Percentiles rank a stretch among this genome's conserved stretches.
These are phyloP conservation scores for Leccinum fallax DNA, from an alignment of 1,284 basidiomycete species.

Conservation along the genomic window DNA sequence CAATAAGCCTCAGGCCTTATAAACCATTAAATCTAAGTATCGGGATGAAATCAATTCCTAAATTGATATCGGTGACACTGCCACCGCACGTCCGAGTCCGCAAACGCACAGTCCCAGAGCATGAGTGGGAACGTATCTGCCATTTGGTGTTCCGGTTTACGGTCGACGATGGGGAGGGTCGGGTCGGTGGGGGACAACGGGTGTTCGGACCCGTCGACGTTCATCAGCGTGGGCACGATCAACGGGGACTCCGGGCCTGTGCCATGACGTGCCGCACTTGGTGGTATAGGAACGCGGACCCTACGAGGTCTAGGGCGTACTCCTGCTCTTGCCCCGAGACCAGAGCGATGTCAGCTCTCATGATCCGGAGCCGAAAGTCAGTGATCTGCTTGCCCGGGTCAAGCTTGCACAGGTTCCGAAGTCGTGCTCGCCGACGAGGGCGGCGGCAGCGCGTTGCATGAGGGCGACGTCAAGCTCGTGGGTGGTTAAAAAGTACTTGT, in stretches of 20 bases:
- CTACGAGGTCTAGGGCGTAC: conserved; percentile 86
- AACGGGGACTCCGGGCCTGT: conserved; percentile 75
- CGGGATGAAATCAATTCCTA: no score
- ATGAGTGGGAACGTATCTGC: conserved; percentile 89
- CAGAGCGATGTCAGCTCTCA: conserved; percentile 61
- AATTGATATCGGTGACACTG: conserved; percentile 30
- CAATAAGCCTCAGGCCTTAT: no score
- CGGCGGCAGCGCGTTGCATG: conserved; percentile 79
- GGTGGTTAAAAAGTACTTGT: conserved; percentile 94
- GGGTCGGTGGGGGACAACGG: conserved; percentile 29
- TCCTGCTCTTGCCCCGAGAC: conserved; percentile 30
- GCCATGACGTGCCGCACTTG: conserved; percentile 98
- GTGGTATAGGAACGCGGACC: conserved; percentile 94
- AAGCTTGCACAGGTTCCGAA: conserved; percentile 96
- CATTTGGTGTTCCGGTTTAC: conserved; percentile 75
- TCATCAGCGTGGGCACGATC: conserved; percentile 77
- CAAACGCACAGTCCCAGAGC: conserved; percentile 90
- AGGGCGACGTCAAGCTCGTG: conserved; percentile 65
- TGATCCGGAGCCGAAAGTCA: conserved; percentile 68
- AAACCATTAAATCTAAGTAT: no score
- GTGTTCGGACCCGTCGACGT: conserved; percentile 48
- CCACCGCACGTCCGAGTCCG: conserved; percentile 75
- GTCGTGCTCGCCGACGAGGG: conserved; percentile 89
- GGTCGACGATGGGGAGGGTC: conserved; percentile 51
- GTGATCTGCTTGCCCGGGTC: conserved; percentile 94